Conservation (phyloP, 176 grass and related monocot genomes). For the Urochloa ruziziensis region DNA sequence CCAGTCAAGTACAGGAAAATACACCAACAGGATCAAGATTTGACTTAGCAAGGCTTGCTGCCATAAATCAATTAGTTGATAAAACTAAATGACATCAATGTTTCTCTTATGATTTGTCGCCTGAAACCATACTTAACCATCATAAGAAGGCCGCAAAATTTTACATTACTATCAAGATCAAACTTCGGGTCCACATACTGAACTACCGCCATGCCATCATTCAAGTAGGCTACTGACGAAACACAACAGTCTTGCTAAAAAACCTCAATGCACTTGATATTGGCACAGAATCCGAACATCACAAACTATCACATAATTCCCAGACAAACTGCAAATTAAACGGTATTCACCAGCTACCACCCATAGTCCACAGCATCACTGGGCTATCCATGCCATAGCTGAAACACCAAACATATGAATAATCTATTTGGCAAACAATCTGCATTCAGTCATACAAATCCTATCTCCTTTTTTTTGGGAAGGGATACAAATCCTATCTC, state of each 20-base stretch:
- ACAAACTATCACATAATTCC: not conserved
- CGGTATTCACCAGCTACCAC: not conserved
- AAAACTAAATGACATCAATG: not conserved
- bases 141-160: not conserved
- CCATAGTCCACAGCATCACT: not conserved
- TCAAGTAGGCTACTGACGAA: not conserved
- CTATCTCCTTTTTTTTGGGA: no score
- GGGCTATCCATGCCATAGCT: not conserved
- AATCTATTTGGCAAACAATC: not conserved
- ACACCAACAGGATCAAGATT: not conserved
- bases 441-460: not conserved
- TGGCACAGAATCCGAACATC: not conserved
- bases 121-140: not conserved
- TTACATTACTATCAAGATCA: not conserved
- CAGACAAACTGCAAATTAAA: not conserved
- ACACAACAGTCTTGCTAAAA: not conserved
- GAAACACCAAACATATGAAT: not conserved
- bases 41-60: not conserved
- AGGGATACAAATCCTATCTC: no score
- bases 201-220: not conserved
- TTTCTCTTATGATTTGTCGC: not conserved
- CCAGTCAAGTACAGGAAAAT: not conserved
- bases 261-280: not conserved
- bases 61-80: not conserved
- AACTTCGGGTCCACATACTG: not conserved